These are phyloP conservation scores for Mycena rosella DNA, from an alignment of 768 basidiomycete species.

Conservation along the genomic window DNA sequence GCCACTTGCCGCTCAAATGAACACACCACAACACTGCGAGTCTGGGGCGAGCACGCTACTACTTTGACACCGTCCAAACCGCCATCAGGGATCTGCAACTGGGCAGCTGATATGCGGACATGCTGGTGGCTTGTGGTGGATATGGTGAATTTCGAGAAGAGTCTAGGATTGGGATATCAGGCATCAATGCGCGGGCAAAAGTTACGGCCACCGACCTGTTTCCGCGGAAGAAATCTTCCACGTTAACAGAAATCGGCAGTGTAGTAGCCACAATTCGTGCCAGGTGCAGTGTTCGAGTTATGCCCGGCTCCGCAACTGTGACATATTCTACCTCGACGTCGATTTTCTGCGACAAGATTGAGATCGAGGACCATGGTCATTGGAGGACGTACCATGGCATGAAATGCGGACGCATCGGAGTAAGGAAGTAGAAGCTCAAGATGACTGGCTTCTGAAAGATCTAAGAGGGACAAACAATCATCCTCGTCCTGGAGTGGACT, in stretches of 20 bases:
- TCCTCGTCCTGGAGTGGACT: conserved; percentile 53
- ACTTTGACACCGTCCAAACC: conserved; percentile 66
- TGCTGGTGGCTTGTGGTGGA: conserved; percentile 84
- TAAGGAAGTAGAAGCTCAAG: conserved; percentile 73
- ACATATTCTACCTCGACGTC: conserved; percentile 76
- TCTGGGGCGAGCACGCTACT: conserved; percentile 58
- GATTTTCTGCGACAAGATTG: conserved; percentile 67
- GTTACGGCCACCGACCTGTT: conserved; percentile 65
- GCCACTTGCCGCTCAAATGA: conserved; percentile 8
- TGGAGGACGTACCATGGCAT: conserved; percentile 65
- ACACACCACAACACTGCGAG: conserved; percentile 64
- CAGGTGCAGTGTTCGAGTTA: conserved; percentile 66
- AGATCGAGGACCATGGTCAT: conserved; percentile 2
- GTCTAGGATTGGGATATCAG: conserved; percentile 54
- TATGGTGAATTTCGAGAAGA: conserved; percentile 92
- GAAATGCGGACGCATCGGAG: conserved; percentile 71
- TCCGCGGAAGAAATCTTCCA: conserved; percentile 96
- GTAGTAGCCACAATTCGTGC: conserved; percentile 72
- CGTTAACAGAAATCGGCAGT: conserved; percentile 91
- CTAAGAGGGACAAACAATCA: conserved; percentile 59
- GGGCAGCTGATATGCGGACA: conserved; percentile 78
- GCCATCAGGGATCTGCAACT: conserved; percentile 60
- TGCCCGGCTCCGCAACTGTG: conserved; percentile 64
- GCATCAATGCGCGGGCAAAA: conserved; percentile 12
- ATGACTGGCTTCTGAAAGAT: conserved; percentile 61